Evolutionary conservation across 257 asterid genomes (phyloP).

Genomic region (Jacaranda mimosifolia): DNA sequence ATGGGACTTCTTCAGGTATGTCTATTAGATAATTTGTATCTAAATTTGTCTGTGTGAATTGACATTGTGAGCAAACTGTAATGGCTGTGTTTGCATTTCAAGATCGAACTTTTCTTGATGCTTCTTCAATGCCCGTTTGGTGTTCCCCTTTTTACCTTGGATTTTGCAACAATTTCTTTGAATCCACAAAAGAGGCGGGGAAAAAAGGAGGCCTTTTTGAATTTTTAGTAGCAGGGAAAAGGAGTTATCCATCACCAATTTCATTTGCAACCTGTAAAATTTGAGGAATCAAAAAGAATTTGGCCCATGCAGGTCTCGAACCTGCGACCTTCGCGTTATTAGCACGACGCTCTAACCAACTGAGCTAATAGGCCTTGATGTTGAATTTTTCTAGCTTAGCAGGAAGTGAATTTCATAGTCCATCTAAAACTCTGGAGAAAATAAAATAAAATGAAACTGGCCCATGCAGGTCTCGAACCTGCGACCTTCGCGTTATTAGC

Average conservation of each 20-base stretch:
- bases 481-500: slow-evolving; percentile 79
- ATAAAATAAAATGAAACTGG: slow-evolving; percentile 33
- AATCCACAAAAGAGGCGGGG: not conserved
- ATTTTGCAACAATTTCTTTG: not conserved
- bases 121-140: no score
- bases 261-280: not conserved
- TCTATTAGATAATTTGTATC: no score
- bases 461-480: slow-evolving; percentile 82
- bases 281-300: no score
- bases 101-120: not conserved
- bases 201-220: not conserved
- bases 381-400: no score
- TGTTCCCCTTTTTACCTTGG: not conserved
- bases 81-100: not conserved
- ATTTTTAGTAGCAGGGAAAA: not conserved
- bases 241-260: not conserved
- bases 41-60: not conserved
- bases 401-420: no score
- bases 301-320: slow-evolving; percentile 83
- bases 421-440: no score
- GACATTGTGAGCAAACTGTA: not conserved
- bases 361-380: slow-evolving; percentile 66
- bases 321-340: slow-evolving; percentile 79
- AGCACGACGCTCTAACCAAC: slow-evolving; percentile 83
- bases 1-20: slow-evolving; percentile 86